These are phyloP conservation scores for Martiniozyma asiatica DNA, from an alignment of 1,139 yeast genomes.

Conservation along the genomic window DNA sequence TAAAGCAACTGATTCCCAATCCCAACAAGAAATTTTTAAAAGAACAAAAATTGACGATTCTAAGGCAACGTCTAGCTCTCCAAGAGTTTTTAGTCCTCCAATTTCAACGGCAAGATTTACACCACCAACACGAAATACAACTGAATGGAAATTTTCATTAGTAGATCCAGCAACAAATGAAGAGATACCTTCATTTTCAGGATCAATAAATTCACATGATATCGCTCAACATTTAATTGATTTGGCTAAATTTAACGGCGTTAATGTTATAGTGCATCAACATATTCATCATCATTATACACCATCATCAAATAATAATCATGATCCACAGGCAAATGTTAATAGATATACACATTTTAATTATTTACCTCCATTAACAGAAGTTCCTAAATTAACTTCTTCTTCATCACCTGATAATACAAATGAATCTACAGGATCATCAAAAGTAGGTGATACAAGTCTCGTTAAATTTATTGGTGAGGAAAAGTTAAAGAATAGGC, in stretches of 20 bases:
- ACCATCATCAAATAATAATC: conserved; percentile 25
- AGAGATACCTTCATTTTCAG: conserved; percentile 24
- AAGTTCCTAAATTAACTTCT: conserved; percentile 57
- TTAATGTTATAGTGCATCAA: conserved; percentile 68
- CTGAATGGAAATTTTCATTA: conserved; percentile 20
- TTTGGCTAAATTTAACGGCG: conserved; percentile 47
- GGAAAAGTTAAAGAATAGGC: no score
- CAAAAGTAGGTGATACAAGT: conserved; percentile 9
- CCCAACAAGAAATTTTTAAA: conserved; percentile 1
- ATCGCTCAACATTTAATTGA: conserved; percentile 45
- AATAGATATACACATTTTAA: conserved; percentile 60
- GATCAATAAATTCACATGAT: conserved; percentile 39
- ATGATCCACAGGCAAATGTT: conserved; percentile 46
- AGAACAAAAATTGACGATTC: conserved; percentile 2
- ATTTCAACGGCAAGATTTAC: conserved; percentile 8
- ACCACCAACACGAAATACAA: conserved; percentile 17
- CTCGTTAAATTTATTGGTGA: conserved; percentile 1
- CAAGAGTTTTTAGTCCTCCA: conserved; percentile 6
- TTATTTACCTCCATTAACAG: conserved; percentile 57
- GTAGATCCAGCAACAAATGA: conserved; percentile 21
- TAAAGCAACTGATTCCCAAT: background rate
- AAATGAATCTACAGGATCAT: conserved; percentile 18
- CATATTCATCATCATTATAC: conserved; percentile 67
- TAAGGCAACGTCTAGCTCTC: conserved; percentile 3
- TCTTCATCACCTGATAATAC: conserved; percentile 32